Base-by-base conservation (phyloP, 352 stramenopile species). In the Phytophthora cryptogea region DNA sequence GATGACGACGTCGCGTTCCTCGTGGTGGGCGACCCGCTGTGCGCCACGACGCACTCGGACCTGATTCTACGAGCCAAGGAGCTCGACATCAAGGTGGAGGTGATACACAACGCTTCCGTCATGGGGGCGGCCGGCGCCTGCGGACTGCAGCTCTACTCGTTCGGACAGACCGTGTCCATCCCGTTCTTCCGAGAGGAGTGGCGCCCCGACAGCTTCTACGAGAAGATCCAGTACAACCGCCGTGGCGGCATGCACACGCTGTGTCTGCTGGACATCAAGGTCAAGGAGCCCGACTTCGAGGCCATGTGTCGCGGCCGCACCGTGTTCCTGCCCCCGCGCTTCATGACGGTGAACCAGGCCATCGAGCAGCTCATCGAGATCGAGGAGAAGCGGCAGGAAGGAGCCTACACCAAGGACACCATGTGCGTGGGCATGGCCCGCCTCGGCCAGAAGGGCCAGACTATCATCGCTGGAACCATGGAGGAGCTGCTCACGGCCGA, bases 251-350 rank as follows among this genome's bases (percentile, higher is more conserved):
- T 99, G 86, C 97, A 99, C 80, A 99, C 97, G 42, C 85, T 99
- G 6, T 99, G 96, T 73, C 71, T 99, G 28, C 77, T 99, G 11
- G 96, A 99, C 72, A 99, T 99, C 72, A 99, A 99, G 81, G 94
- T 99, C 14, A 99, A 99, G 74, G 97, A 99, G 75, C 97, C 97
- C 37, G 97, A 99, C 78, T 99, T 98, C 69, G 90, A 98, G 26
- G 93, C 95, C 48, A 97, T 99, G 89, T 88, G 84, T 31, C 97
- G 94, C 65, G 96, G 92, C 44, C 87, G 84, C 59, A 95, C 76
- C 46, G 79, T 95, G 14, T 99, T 94, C 70, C 75, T 99, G 57
- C 97, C 97, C 41, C 97, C 97, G 41, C 82, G 97, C 35, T 99
- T 98, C 74, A 99, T 99, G 97, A 98, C 92, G 14, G 95, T 99